phyloP scores from a whole-genome alignment of 352 stramenopile genomes.

The Saprolegnia parasitica region DNA sequence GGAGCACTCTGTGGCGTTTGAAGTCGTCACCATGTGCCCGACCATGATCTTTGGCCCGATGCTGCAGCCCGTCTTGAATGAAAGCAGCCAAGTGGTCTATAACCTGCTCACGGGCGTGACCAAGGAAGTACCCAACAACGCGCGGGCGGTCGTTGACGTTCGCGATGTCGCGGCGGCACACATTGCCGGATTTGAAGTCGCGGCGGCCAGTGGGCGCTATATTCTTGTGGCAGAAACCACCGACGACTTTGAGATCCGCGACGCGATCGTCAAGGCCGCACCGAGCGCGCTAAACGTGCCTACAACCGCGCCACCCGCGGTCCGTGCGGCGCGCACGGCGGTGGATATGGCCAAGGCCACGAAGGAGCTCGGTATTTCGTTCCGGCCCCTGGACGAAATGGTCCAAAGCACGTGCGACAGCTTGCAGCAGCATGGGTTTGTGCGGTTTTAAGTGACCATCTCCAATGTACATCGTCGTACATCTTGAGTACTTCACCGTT shows the following conservation, averaged over 20 bases:
- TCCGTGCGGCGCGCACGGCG: neutral
- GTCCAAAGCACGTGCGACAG: slow-evolving; percentile 11
- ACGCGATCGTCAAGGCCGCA: slow-evolving; percentile 29
- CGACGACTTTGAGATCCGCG: slow-evolving; percentile 83
- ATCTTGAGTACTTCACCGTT: no score
- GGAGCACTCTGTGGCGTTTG: slow-evolving; percentile 20
- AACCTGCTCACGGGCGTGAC: slow-evolving; percentile 18
- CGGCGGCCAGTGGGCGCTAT: slow-evolving; percentile 13
- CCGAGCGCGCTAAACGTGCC: neutral
- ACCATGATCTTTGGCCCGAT: slow-evolving; percentile 31
- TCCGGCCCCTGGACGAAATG: slow-evolving; percentile 3
- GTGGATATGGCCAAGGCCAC: slow-evolving; percentile 17
- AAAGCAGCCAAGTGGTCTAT: slow-evolving; percentile 23
- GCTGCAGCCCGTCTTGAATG: slow-evolving; percentile 27
- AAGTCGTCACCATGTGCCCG: slow-evolving; percentile 29
- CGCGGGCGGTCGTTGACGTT: slow-evolving; percentile 28
- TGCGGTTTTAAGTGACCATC: neutral
- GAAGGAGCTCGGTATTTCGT: slow-evolving; percentile 25
- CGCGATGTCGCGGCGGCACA: slow-evolving; percentile 30
- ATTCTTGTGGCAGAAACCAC: slow-evolving; percentile 45
- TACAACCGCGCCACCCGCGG: neutral
- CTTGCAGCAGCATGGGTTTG: slow-evolving; percentile 17
- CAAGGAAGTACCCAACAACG: slow-evolving; percentile 22
- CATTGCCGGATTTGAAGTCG: slow-evolving; percentile 23
- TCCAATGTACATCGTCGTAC: no score